Evolutionary conservation across 345 rosid genomes (phyloP), one percentile per base, ranked within the genome.

Genomic region (Sisymbrium irio): DNA sequence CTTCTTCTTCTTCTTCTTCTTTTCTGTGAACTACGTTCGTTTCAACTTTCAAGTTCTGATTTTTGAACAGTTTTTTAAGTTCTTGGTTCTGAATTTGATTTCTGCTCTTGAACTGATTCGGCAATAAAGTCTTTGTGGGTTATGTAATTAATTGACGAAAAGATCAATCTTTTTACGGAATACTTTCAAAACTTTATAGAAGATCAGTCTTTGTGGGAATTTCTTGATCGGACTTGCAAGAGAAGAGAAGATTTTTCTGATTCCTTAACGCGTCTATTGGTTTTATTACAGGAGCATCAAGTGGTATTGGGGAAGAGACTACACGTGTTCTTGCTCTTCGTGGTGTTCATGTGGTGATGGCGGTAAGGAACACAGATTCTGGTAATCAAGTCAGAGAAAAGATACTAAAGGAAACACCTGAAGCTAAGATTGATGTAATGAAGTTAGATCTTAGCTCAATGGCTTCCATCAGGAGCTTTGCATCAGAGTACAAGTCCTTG

Each of bases 401-500:
- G 54, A 91, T 89, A 35, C 68, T 82, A 10, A 83, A 86, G 78
- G 74, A 85, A 74, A 82, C 73, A 37, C 85, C 90, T 14, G 25
- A 71, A 12, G 93, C 93, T 53, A 87, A 84, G 77, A 77, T 91
- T 70, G 90, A 89, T 60, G 82, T 81, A 44, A 84, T 86, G 89
- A 90, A 91, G 74, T 79, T 89, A 80, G 96, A 91, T 81, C 93
- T 91, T 59, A 80, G 93, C 71, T 89, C 96, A 28, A 58, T 87
- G 82, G 83, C 69, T 50, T 91, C 97, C 6, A 79, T 91, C 18
- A 79, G 80, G 81, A 83, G 79, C 61, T 82, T 85, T 72, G 87
- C 84, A 22, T 66, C 85, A 28, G 83, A 79, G 27, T 82, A 45
- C 69, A 78, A 74, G 18, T 61, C 83, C 64, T 61, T 69, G 40